Conservation (phyloP, 305 asterid genomes). For the Fraxinus angustifolia region DNA sequence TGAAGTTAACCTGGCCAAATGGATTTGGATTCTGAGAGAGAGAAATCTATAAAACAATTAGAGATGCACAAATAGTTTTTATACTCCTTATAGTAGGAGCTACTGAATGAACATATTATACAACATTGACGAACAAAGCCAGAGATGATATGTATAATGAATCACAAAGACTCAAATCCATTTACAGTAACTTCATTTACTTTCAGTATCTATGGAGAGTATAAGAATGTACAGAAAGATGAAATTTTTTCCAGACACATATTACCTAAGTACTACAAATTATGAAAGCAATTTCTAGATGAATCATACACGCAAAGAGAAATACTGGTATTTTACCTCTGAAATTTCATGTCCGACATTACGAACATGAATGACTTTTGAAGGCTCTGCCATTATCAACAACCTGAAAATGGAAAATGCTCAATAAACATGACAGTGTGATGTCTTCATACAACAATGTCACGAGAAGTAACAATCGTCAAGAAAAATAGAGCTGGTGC, state of each 20-base stretch:
- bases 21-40: neutral
- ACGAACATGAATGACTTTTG: constrained; percentile 91
- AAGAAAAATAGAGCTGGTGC: neutral
- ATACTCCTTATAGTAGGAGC: neutral
- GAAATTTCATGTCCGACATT: constrained; percentile 95
- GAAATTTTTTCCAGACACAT: constrained; percentile 1
- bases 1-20: neutral
- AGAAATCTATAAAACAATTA: neutral
- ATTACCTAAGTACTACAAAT: constrained; percentile 10
- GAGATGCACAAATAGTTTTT: neutral
- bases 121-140: neutral
- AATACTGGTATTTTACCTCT: constrained; percentile 51
- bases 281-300: neutral
- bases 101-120: neutral
- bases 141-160: neutral
- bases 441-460: neutral
- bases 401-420: constrained; percentile 32
- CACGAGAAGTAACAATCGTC: neutral
- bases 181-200: neutral
- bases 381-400: constrained; percentile 71
- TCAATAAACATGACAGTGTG: neutral
- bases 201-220: neutral
- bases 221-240: neutral
- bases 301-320: constrained; percentile 3
- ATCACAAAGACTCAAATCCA: neutral